Evolutionary conservation across 75 land plant species (phyloP).

Genomic region (Ceratopteris richardii): DNA sequence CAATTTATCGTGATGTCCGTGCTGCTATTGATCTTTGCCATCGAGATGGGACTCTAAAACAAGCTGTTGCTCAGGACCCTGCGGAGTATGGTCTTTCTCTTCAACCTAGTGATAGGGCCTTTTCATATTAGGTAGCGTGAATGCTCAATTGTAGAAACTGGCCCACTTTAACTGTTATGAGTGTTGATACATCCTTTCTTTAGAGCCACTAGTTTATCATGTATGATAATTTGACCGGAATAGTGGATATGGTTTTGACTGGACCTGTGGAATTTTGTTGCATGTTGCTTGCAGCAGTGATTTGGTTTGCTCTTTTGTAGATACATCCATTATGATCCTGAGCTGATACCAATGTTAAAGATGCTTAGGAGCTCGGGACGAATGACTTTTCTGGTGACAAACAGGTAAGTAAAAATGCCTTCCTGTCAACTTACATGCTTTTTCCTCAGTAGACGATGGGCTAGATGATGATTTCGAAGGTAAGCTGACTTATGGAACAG

Average conservation of each 20-base stretch:
- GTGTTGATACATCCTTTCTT: not conserved
- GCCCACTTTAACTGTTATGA: not conserved
- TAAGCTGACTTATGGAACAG: too few relatives aligned
- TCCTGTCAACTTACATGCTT: too few relatives aligned
- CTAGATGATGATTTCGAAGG: too few relatives aligned
- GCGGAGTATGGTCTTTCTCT: slow-evolving; percentile 35
- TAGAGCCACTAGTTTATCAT: too few relatives aligned
- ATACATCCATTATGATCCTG: slow-evolving; percentile 73
- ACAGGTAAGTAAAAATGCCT: slow-evolving; percentile 44
- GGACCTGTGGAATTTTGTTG: too few relatives aligned
- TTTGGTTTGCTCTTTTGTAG: slow-evolving; percentile 24
- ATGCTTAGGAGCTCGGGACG: slow-evolving; percentile 94
- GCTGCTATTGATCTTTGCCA: slow-evolving; percentile 97
- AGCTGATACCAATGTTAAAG: slow-evolving; percentile 85
- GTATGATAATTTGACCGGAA: too few relatives aligned
- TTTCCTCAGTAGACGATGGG: too few relatives aligned
- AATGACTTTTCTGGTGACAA: slow-evolving; percentile 87
- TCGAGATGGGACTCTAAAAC: slow-evolving; percentile 95
- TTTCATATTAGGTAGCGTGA: too few relatives aligned
- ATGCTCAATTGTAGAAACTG: too few relatives aligned
- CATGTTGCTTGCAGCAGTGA: too few relatives aligned
- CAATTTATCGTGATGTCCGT: slow-evolving; percentile 83
- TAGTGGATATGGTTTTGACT: too few relatives aligned
- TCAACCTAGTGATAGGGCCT: too few relatives aligned
- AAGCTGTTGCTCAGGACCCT: slow-evolving; percentile 89